A percentile compares a stretch with the other conserved stretches of the same genome.
Evolutionary conservation across 768 basidiomycete species (phyloP).

Genomic region (Tricholoma sp.): DNA sequence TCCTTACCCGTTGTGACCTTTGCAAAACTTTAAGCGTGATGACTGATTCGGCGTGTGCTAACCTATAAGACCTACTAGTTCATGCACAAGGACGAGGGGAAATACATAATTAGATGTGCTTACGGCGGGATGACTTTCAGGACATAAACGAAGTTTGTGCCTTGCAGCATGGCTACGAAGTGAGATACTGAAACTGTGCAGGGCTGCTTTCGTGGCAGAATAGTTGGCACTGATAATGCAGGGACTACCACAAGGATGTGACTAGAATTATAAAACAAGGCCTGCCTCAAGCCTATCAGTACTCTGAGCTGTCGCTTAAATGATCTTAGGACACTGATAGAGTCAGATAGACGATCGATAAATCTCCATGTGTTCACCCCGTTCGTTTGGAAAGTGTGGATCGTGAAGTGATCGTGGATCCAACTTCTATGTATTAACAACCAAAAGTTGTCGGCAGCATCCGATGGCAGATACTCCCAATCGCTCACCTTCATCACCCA

Average conservation of each 20-base stretch:
- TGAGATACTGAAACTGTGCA: slow-evolving; percentile 47
- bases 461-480: slow-evolving; percentile 12
- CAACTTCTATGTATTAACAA: too few species aligned
- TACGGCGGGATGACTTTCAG: slow-evolving; percentile 57
- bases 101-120: slow-evolving; percentile 24
- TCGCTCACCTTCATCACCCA: slow-evolving; percentile 3
- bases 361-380: too few species aligned
- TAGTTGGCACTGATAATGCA: slow-evolving; percentile 39
- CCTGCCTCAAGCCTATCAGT: slow-evolving; percentile 37
- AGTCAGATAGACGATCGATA: too few species aligned
- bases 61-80: slow-evolving; percentile 30
- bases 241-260: slow-evolving; percentile 50
- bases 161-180: slow-evolving; percentile 41
- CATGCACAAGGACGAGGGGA: too few species aligned
- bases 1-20: too few species aligned
- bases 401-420: too few species aligned
- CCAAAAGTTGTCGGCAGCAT: not conserved
- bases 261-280: slow-evolving; percentile 47
- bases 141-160: slow-evolving; percentile 47
- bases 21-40: too few species aligned
- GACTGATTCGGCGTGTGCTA: too few species aligned
- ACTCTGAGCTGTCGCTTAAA: too few species aligned
- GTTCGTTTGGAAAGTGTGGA: too few species aligned
- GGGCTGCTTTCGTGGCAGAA: slow-evolving; percentile 52
- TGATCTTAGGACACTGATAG: too few species aligned